Base-by-base conservation (phyloP, 768 basidiomycete genomes). In the Collybia nuda region DNA sequence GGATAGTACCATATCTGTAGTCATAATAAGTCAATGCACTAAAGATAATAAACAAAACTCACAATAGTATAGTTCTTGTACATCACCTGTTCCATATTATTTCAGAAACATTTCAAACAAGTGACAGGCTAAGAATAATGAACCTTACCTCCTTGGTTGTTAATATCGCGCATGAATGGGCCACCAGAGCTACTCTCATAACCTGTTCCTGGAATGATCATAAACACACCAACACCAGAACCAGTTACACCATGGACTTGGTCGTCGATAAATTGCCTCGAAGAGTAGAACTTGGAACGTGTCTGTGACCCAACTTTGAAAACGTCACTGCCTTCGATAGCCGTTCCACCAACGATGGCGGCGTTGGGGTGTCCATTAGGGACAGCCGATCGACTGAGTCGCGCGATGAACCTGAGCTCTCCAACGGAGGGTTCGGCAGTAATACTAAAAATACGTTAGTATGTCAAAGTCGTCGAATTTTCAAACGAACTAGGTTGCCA, bases 31-130 rank as follows among this genome's bases (percentile, higher is more conserved):
- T 22, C 22, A 29, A 44, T 47, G 14, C 29, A 42, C 11, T 35
- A 22, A 11, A 41, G 18, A 40, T 40, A 17, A 23, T 24, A 23
- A 17, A 4, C 6, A 47, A 35, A 1, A 60, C 69, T 62, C 37
- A 68, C 68, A 71, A 55, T 60, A 72, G 48, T 70, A 72, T 1
- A 70, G 51, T 48, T 72, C 70, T 39, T 70, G 67, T 23, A 67
- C 62, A 41, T 50, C 62, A 14, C 66, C 67, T 65, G 44, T 21
- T 15, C 21, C 48, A 11, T 9, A 6, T 24, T 46, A 39, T 35
- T 14, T 22, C 17, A 35, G 21, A 19, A 28, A 12, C n/a, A n/a
- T n/a, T n/a, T n/a, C n/a, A n/a, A n/a, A n/a, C 9, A 17, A 38
- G 32, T 15, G 40, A 22, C 8, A 39, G 22, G 14, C 28, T 5